These are phyloP conservation scores for Malus asiatica DNA, from an alignment of 306 rosid genomes.

Conservation along the genomic window DNA sequence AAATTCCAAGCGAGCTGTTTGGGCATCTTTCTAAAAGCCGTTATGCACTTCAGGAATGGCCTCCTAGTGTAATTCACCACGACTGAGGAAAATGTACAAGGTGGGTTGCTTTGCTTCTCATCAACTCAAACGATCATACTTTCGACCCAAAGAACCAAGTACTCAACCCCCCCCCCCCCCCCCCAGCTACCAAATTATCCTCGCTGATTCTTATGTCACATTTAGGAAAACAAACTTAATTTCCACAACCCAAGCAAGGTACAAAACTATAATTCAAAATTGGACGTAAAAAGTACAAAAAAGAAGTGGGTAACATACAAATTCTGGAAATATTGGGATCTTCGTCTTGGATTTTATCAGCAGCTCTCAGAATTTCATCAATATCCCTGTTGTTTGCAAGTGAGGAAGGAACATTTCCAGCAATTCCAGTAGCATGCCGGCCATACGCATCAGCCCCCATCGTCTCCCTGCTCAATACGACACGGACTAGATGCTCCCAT, in stretches of 20 bases:
- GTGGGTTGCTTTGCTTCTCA: neutral
- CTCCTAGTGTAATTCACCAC: too few species aligned
- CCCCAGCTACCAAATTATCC: neutral
- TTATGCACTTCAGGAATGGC: too few species aligned
- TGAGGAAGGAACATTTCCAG: conserved; percentile 84
- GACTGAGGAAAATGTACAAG: neutral
- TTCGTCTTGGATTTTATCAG: conserved; percentile 93
- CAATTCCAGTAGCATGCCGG: conserved; percentile 60
- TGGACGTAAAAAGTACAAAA: neutral
- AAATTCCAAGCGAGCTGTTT: neutral
- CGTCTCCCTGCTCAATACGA: conserved; percentile 73
- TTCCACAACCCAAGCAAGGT: neutral
- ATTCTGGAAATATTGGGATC: conserved; percentile 78
- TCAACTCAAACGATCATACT: neutral
- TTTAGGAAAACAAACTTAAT: neutral
- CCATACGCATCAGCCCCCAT: conserved; percentile 66
- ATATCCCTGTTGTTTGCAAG: conserved; percentile 89
- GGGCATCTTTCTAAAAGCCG: neutral
- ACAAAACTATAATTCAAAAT: neutral
- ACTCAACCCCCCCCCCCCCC: neutral
- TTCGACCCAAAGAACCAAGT: neutral
- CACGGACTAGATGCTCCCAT: conserved; percentile 90
- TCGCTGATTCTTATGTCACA: neutral
- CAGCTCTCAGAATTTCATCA: conserved; percentile 89
- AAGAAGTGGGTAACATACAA: conserved; percentile 31